These are phyloP conservation scores for Euclidium syriacum DNA, from an alignment of 345 rosid species.

Conservation along the genomic window DNA sequence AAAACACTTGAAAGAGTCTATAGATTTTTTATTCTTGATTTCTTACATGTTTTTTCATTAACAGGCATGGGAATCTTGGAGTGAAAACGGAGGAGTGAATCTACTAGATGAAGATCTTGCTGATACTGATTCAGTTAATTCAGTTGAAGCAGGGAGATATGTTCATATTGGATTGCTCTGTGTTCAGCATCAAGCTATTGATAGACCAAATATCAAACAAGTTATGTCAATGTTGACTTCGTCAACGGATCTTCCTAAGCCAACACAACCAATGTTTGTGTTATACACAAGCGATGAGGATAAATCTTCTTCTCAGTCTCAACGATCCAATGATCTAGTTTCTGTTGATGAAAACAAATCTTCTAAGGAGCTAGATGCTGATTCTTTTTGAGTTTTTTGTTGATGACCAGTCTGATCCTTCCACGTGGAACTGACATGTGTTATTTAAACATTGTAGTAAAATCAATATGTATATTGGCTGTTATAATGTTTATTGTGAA, in stretches of 20 bases:
- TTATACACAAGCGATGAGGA: conserved; percentile 24
- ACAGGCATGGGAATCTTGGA: conserved; percentile 34
- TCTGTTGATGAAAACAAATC: conserved; percentile 13
- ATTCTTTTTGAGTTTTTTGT: conserved; percentile 4
- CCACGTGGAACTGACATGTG: not conserved
- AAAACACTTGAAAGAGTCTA: not conserved
- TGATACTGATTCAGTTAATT: not conserved
- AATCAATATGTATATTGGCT: not conserved
- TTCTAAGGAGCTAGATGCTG: conserved; percentile 5
- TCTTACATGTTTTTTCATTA: not conserved
- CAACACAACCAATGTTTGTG: conserved; percentile 28
- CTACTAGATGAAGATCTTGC: conserved; percentile 23
- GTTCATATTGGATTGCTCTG: conserved; percentile 27
- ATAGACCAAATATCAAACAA: conserved; percentile 32
- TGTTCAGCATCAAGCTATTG: conserved; percentile 28
- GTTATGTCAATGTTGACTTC: conserved; percentile 27
- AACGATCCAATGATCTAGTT: conserved; percentile 14
- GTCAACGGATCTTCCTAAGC: conserved; percentile 21
- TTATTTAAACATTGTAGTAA: not conserved
- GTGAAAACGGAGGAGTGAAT: conserved; percentile 12
- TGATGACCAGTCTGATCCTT: not conserved
- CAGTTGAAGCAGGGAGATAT: conserved; percentile 28
- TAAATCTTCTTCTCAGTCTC: conserved; percentile 27
- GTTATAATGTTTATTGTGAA: not conserved
- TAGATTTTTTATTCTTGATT: not conserved